Percentiles rank a stretch among this genome's conserved stretches.
Conservation (phyloP, 2,329 filamentous ascomycete species). For the Botrytis squamosa region DNA sequence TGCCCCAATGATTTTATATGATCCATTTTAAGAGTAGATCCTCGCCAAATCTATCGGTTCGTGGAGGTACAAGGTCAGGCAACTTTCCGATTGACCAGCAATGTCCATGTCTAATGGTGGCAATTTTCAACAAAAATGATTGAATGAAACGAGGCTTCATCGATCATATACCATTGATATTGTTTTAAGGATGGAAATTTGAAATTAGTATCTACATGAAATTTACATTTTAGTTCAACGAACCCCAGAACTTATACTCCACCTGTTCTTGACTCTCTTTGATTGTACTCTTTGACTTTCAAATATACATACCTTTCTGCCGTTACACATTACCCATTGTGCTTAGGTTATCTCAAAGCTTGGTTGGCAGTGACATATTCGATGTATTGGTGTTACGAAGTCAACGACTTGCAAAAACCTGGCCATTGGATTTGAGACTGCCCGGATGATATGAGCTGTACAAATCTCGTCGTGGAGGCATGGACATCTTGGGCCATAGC, state of each 20-base stretch:
- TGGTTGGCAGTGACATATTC: neutral
- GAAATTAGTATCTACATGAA: neutral
- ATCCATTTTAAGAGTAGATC: neutral
- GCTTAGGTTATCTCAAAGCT: neutral
- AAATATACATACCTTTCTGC: neutral
- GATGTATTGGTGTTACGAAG: neutral
- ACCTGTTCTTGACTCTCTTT: neutral
- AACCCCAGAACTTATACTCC: neutral
- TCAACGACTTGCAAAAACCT: neutral
- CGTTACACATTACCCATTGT: neutral
- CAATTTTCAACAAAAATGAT: neutral
- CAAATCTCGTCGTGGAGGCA: slow-evolving; percentile 13
- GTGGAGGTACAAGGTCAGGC: slow-evolving; percentile 1
- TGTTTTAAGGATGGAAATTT: neutral
- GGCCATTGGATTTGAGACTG: neutral
- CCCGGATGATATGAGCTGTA: slow-evolving; percentile 12
- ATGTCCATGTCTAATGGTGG: neutral
- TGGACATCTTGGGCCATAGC: slow-evolving; percentile 18
- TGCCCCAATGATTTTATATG: neutral
- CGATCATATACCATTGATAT: neutral
- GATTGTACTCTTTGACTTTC: neutral
- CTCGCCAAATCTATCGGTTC: neutral
- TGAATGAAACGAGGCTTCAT: neutral
- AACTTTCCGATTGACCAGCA: neutral
- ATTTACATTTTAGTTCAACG: neutral